phyloP scores from a whole-genome alignment of 305 asterid genomes.

The Nicotiana rustica region DNA sequence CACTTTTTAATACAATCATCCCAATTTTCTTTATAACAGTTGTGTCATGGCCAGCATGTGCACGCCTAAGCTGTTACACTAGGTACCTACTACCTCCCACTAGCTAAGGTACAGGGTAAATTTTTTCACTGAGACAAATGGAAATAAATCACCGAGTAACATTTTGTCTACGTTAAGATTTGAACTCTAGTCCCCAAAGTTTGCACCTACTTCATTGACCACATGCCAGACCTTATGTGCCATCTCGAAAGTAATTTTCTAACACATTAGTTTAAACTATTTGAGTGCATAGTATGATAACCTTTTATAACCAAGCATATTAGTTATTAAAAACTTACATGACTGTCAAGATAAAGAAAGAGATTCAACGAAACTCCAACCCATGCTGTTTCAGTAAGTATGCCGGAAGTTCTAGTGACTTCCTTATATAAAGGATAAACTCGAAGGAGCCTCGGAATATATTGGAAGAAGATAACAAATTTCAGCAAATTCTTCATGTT shows the following conservation, averaged over 20 bases:
- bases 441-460: constrained; percentile 57
- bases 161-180: too few relatives aligned
- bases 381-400: constrained; percentile 93
- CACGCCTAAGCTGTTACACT: too few relatives aligned
- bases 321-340: constrained; percentile 56
- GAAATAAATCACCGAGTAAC: too few relatives aligned
- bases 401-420: constrained; percentile 77
- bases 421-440: constrained; percentile 55
- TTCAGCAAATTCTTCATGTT: constrained; percentile 56
- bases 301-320: neutral
- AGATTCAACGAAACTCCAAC: constrained; percentile 92
- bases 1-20: constrained; percentile 18
- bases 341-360: constrained; percentile 88
- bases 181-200: too few relatives aligned
- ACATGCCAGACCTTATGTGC: neutral
- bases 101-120: too few relatives aligned
- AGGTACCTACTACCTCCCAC: too few relatives aligned
- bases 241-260: neutral
- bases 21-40: neutral
- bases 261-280: neutral
- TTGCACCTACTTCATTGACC: too few relatives aligned
- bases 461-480: constrained; percentile 54
- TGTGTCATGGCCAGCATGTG: too few relatives aligned
- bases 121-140: too few relatives aligned
- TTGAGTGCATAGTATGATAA: neutral